Conservation (phyloP, 2,329 filamentous ascomycete species). For the Aureobasidium pullulans region DNA sequence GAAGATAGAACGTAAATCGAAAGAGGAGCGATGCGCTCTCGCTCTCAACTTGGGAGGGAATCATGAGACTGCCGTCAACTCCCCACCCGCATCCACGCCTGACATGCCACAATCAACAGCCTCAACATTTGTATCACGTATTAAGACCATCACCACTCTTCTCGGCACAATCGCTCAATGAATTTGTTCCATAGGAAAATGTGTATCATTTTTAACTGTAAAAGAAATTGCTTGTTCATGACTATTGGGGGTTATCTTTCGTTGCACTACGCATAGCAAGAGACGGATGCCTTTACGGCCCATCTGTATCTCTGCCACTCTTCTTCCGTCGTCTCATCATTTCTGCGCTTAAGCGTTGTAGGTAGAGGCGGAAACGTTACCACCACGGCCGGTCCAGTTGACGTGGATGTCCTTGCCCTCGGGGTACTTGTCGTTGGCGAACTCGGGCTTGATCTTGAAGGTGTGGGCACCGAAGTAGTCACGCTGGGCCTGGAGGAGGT, state of each 20-base stretch:
- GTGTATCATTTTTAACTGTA: constrained; percentile 8
- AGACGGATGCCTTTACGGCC: neutral
- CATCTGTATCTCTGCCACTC: constrained; percentile 2
- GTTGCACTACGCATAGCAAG: constrained; percentile 12
- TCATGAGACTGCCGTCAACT: neutral
- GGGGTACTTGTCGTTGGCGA: constrained; percentile 58
- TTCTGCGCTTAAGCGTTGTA: constrained; percentile 75
- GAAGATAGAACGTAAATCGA: neutral
- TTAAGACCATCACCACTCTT: neutral
- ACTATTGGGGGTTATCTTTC: constrained; percentile 11
- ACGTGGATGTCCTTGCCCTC: constrained; percentile 88
- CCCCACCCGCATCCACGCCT: neutral
- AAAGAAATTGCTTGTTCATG: constrained; percentile 13
- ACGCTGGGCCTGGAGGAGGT: constrained; percentile 96
- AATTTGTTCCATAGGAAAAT: neutral
- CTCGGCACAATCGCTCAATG: neutral
- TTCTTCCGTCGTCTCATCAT: constrained; percentile 7
- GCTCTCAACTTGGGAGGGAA: neutral
- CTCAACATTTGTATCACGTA: neutral
- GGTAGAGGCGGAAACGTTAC: constrained; percentile 93
- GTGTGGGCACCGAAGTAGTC: constrained; percentile 85
- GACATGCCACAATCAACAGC: neutral
- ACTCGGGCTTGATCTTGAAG: constrained; percentile 48
- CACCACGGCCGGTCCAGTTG: constrained; percentile 98
- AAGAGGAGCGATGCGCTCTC: neutral